These are phyloP conservation scores for Euphorbia lathyris DNA, from an alignment of 345 rosid species.

Conservation along the genomic window DNA sequence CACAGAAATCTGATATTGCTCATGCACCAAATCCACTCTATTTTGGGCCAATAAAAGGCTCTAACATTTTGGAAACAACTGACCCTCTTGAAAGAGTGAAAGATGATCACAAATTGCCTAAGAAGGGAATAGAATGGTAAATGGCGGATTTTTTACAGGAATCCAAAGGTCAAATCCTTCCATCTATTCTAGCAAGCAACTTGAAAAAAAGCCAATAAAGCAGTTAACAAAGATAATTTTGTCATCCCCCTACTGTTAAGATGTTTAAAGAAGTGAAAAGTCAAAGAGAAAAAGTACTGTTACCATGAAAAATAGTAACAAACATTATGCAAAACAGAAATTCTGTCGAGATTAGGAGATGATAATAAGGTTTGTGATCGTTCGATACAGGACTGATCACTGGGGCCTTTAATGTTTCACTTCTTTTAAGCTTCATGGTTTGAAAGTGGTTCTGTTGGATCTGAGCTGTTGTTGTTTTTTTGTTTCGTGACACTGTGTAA, in stretches of 20 bases:
- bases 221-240: not conserved
- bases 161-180: not conserved
- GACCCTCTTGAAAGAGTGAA: too few species aligned
- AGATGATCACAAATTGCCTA: too few species aligned
- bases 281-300: not conserved
- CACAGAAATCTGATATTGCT: too few species aligned
- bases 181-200: not conserved
- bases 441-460: constrained; percentile 7
- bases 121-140: too few species aligned
- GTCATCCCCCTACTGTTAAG: not conserved
- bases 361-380: not conserved
- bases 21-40: too few species aligned
- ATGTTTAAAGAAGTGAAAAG: not conserved
- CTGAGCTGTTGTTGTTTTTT: not conserved
- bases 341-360: not conserved
- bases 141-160: not conserved
- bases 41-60: too few species aligned
- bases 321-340: not conserved
- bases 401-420: constrained; percentile 2
- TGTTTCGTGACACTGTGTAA: not conserved
- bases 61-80: too few species aligned
- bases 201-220: not conserved
- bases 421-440: not conserved
- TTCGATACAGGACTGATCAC: not conserved
- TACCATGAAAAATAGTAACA: not conserved